Base-by-base conservation (phyloP, 805 yeast genomes). In the Sugiyamaella americana region DNA sequence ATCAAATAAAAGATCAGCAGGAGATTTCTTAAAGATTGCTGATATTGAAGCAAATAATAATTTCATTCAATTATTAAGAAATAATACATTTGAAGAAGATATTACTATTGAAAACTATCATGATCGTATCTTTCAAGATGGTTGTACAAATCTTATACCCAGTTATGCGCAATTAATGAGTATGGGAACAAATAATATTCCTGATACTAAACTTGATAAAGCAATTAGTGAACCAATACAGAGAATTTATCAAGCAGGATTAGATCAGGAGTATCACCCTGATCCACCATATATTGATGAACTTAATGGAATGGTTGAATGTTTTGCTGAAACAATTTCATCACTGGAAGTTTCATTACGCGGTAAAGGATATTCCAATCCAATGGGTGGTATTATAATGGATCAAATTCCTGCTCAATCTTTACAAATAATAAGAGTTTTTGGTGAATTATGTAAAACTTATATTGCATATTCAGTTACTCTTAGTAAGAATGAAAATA, bases 331-430 rank as follows among this genome's bases (percentile, higher is more conserved):
- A 53, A 78, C 85, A 0, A 73, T 84, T 18, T 77, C 78, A 46
- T 75, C 85, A 1, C 63, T 76, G 5, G 96, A 87, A 56, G 76
- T 85, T 10, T 66, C 83, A 0, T 59, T 81, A 24, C 68, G 95
- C 49, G 86, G 86, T 0, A 58, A 64, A 1, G 54, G 67, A 19
- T 44, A 58, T 2, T 23, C 52, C 1, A 43, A 56, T 19, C 52
- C 59, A 3, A 50, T 59, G n/a, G 71, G 71, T 1, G 73, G 73
- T 0, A 52, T 79, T 10, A 58, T 84, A 0, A 64, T 79, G 2
- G 69, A 71, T 36, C 87, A 82, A 47, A 53, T 87, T 2, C 75
- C 87, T 0, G 75, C 79, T 54, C 87, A 83, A 51, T 63, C 74
- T 1, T 54, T 85, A 38, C 70, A 84, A 1, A 73, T 81, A 13